These are phyloP conservation scores for Cyclotella cryptica DNA, from an alignment of 108 stramenopile species.

Conservation along the genomic window DNA sequence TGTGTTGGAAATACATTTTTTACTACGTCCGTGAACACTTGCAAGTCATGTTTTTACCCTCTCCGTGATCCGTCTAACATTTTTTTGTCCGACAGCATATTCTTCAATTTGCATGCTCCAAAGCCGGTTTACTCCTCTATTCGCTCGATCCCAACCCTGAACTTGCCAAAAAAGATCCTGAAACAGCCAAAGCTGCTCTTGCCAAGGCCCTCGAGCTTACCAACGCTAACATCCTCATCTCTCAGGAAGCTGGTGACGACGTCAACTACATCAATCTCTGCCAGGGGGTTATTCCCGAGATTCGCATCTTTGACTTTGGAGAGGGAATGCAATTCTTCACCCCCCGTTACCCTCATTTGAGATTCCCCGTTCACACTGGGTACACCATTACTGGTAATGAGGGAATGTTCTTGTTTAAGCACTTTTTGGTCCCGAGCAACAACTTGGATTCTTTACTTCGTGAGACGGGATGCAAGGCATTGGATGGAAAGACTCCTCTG, in stretches of 20 bases:
- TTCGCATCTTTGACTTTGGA: conserved; percentile 79
- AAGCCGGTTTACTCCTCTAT: conserved; percentile 85
- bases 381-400: conserved; percentile 84
- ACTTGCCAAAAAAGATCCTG: conserved; percentile 72
- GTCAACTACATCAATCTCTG: conserved; percentile 80
- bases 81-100: conserved; percentile 74
- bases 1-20: background rate
- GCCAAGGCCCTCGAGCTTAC: conserved; percentile 75
- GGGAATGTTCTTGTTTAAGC: conserved; percentile 76
- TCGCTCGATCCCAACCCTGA: conserved; percentile 70
- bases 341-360: conserved; percentile 86
- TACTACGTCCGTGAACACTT: too few species aligned
- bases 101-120: conserved; percentile 92
- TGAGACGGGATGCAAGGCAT: conserved; percentile 45
- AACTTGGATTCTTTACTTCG: conserved; percentile 61
- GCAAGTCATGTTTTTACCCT: too few species aligned
- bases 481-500: conserved; percentile 75
- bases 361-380: conserved; percentile 88
- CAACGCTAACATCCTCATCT: conserved; percentile 83
- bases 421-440: conserved; percentile 72
- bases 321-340: conserved; percentile 85
- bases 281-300: conserved; percentile 80
- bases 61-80: too few species aligned
- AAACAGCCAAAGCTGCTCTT: conserved; percentile 71
- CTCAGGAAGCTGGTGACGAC: conserved; percentile 86